phyloP scores from a whole-genome alignment of 768 basidiomycete species.

The Candolleomyces eurysporus region DNA sequence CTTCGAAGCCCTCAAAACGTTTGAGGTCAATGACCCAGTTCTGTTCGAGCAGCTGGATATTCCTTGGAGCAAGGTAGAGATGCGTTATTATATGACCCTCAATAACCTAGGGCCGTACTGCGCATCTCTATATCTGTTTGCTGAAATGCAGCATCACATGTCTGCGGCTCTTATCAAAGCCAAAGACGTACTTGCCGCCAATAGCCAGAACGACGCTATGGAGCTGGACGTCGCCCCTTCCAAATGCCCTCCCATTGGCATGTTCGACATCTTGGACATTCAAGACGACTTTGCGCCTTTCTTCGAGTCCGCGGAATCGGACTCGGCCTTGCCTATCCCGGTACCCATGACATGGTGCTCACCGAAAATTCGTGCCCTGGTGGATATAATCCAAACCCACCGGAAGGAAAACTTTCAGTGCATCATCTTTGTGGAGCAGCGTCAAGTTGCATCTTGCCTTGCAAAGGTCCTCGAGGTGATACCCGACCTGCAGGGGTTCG shows the following conservation, averaged over 20 bases:
- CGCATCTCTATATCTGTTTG: slow-evolving; percentile 69
- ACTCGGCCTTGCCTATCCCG: slow-evolving; percentile 28
- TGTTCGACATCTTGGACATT: slow-evolving; percentile 33
- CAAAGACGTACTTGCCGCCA: slow-evolving; percentile 4
- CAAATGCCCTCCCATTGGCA: slow-evolving; percentile 32
- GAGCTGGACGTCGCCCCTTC: slow-evolving; percentile 15
- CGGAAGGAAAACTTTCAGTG: slow-evolving; percentile 63
- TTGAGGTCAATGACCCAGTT: slow-evolving; percentile 18
- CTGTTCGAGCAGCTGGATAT: slow-evolving; percentile 57
- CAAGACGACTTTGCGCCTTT: slow-evolving; percentile 48
- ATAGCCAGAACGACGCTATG: slow-evolving; percentile 10
- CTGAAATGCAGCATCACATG: slow-evolving; percentile 55
- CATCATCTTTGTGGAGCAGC: slow-evolving; percentile 86
- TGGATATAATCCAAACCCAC: slow-evolving; percentile 57
- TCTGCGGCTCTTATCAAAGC: slow-evolving; percentile 32
- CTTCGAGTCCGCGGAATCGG: slow-evolving; percentile 36
- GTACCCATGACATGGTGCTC: slow-evolving; percentile 65
- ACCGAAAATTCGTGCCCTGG: slow-evolving; percentile 66
- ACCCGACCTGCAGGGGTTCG: slow-evolving; percentile 51
- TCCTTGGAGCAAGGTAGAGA: slow-evolving; percentile 57
- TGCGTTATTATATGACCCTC: slow-evolving; percentile 59
- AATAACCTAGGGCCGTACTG: slow-evolving; percentile 69
- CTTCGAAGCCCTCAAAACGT: slow-evolving; percentile 32
- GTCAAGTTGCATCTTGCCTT: slow-evolving; percentile 73
- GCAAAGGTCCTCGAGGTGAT: slow-evolving; percentile 62